phyloP scores from a whole-genome alignment of 2,329 filamentous ascomycete genomes.

The Fusarium paranaense region DNA sequence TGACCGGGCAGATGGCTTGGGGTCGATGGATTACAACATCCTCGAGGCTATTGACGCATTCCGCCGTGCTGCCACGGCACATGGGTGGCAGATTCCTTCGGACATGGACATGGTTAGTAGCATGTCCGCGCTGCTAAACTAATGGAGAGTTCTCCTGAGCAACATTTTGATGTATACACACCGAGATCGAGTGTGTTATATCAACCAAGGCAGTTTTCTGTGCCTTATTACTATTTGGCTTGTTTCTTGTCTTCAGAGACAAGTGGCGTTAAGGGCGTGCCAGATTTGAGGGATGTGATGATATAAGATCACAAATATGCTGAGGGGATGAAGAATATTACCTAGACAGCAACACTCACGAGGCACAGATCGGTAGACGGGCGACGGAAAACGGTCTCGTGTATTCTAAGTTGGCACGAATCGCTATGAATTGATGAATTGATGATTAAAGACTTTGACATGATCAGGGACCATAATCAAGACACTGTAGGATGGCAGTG shows the following conservation, averaged over 20 bases:
- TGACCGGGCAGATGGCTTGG: slow-evolving; percentile 40
- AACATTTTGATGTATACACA: not conserved
- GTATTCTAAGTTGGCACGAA: not conserved
- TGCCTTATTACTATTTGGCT: not conserved
- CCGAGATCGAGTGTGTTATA: not conserved
- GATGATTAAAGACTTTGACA: not conserved
- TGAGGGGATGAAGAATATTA: not conserved
- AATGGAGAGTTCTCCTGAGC: not conserved
- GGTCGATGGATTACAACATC: slow-evolving; percentile 69
- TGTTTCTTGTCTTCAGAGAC: not conserved
- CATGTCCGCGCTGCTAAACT: not conserved
- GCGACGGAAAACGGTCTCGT: not conserved
- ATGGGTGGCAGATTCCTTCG: slow-evolving; percentile 79
- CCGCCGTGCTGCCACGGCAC: slow-evolving; percentile 69
- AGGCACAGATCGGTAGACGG: not conserved
- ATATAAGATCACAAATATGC: not conserved
- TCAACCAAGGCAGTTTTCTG: not conserved
- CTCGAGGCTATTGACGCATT: slow-evolving; percentile 81
- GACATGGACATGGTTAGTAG: slow-evolving; percentile 65
- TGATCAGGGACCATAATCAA: not conserved
- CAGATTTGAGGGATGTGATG: not conserved
- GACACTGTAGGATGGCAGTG: not conserved
- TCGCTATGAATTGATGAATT: not conserved
- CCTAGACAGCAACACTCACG: not conserved
- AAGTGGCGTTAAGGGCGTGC: not conserved